These are phyloP conservation scores for Albophoma yamanashiensis DNA, from an alignment of 2,329 filamentous ascomycete species.

Conservation along the genomic window DNA sequence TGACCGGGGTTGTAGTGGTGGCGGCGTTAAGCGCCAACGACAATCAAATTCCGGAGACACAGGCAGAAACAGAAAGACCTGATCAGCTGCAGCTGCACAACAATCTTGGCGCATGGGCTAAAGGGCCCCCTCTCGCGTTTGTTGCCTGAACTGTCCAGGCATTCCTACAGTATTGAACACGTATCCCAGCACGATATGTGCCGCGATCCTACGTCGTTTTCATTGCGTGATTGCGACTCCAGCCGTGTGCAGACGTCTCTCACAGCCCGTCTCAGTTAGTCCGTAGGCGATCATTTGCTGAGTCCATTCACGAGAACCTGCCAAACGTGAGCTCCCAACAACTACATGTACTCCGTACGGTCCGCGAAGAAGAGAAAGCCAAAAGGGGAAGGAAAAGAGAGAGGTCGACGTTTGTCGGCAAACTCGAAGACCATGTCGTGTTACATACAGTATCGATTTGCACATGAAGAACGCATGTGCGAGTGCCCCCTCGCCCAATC, in stretches of 20 bases:
- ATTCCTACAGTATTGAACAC: not conserved
- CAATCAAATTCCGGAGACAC: not conserved
- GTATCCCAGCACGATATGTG: not conserved
- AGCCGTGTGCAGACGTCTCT: not conserved
- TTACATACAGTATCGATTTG: not conserved
- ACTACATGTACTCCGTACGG: too few species aligned
- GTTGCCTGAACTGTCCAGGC: not conserved
- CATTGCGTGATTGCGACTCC: not conserved
- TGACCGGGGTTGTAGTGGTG: not conserved
- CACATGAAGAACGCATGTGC: not conserved
- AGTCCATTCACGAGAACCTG: not conserved
- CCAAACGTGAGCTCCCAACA: not conserved
- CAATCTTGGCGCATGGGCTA: not conserved
- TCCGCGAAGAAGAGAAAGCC: not conserved
- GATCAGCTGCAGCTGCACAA: not conserved
- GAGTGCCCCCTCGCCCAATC: not conserved
- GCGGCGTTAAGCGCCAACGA: not conserved
- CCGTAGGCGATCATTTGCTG: too few species aligned
- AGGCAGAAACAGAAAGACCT: not conserved
- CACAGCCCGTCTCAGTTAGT: not conserved
- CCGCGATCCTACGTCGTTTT: not conserved
- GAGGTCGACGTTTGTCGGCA: not conserved
- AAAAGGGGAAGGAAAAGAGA: not conserved
- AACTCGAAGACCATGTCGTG: not conserved
- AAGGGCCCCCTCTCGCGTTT: not conserved